Conservation (phyloP, 2,329 filamentous ascomycete genomes). For the Hypoxylon sp. region DNA sequence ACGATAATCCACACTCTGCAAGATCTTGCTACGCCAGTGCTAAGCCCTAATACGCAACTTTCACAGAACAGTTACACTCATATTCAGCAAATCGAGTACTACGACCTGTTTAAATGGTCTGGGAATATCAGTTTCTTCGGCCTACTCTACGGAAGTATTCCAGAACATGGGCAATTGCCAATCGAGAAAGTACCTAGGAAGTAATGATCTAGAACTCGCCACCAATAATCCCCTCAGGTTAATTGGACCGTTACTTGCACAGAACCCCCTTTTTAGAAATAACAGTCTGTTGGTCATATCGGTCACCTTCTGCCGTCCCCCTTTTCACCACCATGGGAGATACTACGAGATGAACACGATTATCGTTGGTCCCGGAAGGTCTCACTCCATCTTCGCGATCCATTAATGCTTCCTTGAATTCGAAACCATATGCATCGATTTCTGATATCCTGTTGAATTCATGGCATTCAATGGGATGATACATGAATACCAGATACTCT, state of each 20-base stretch:
- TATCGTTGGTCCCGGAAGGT: not conserved
- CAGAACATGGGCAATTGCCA: too few species aligned
- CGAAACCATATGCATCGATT: not conserved
- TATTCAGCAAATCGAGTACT: too few species aligned
- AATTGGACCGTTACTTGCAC: not conserved
- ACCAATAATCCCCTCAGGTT: not conserved
- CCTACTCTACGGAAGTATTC: too few species aligned
- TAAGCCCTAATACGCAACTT: too few species aligned
- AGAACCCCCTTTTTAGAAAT: conserved; percentile 7
- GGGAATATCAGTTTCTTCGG: too few species aligned
- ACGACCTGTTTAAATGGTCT: too few species aligned
- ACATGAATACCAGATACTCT: conserved; percentile 3
- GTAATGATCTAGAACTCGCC: too few species aligned
- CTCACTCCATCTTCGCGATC: conserved; percentile 1
- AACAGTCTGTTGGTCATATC: not conserved
- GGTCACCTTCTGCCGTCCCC: conserved; percentile 1
- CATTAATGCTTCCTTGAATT: not conserved
- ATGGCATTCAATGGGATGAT: conserved; percentile 1
- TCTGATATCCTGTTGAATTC: conserved; percentile 4
- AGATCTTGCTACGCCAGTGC: too few species aligned
- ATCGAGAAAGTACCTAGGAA: too few species aligned
- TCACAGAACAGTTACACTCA: too few species aligned
- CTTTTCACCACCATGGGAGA: not conserved
- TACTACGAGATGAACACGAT: not conserved
- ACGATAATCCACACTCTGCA: too few species aligned